Base-by-base conservation (phyloP, 495 filamentous ascomycete species). In the Penicillium coprophilum region DNA sequence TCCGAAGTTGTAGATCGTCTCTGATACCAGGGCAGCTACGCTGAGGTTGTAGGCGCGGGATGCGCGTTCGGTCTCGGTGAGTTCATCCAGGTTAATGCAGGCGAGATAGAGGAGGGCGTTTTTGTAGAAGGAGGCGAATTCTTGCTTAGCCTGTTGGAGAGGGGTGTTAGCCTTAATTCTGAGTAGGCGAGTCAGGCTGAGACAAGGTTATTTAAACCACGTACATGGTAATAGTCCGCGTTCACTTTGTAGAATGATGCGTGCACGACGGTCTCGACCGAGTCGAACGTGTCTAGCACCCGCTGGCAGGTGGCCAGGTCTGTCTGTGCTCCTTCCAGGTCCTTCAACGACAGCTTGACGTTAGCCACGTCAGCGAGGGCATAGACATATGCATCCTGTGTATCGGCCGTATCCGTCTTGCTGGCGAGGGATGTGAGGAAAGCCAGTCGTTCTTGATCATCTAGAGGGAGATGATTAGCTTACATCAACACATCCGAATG, bases 1-100 rank as follows among this genome's bases (percentile, higher is more conserved):
- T 72, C 94, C 94, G 59, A 99, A 99, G 81, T 97, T 99, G 82
- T 97, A 97, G 77, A 97, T 97, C 58, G 83, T 85, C 68, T 92
- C 90, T 48, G 91, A 96, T 32, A 96, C 87, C 10, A 99, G 81
- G 12, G 94, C 94, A 19, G 95, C 92, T 45, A 99, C 86, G 65
- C 85, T 84, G 56, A 99, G 88, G 74, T 96, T 91, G 77, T 96
- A 93, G 46, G 94, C 94, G 46, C 92, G 88, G 43, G 79, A 79
- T 66, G 83, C 83, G 58, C 88, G 87, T 70, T 97, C 94, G 31
- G 73, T 68, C 53, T 82, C 75, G 24, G 82, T 76, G 44, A 99
- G 83, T 32, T 87, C 82, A 48, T 82, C 79, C 61, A 96, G 77
- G 65, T 95, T 85, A 65, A 99, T 90, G 77, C 94, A 99, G 58